These are phyloP conservation scores for Heliocybe sulcata DNA, from an alignment of 1,284 basidiomycete genomes.

Conservation along the genomic window DNA sequence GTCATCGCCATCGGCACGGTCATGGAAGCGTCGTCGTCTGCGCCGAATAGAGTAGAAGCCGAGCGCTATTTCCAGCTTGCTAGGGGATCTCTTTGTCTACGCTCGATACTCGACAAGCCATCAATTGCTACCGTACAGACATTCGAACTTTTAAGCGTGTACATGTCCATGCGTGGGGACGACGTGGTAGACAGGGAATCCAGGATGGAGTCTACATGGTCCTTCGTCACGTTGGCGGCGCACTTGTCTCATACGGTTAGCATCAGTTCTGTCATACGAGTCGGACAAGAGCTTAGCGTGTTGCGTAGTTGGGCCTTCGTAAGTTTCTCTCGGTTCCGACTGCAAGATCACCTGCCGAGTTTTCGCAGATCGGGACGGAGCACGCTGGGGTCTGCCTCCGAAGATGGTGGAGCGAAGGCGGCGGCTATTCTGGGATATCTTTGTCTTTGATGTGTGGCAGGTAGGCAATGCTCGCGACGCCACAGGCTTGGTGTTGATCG, in stretches of 20 bases:
- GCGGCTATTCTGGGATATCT: slow-evolving; percentile 68
- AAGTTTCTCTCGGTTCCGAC: slow-evolving; percentile 18
- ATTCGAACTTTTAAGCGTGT: slow-evolving; percentile 58
- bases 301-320: slow-evolving; percentile 56
- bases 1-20: slow-evolving; percentile 14
- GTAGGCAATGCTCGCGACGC: slow-evolving; percentile 21
- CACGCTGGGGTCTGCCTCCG: slow-evolving; percentile 51
- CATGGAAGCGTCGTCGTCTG: slow-evolving; percentile 16
- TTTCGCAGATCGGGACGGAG: slow-evolving; percentile 55
- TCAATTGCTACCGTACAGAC: slow-evolving; percentile 64
- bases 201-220: slow-evolving; percentile 56
- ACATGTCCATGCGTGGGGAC: slow-evolving; percentile 38
- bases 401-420: slow-evolving; percentile 61
- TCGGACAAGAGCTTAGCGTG: slow-evolving; percentile 4
- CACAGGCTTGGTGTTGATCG: not conserved
- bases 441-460: slow-evolving; percentile 64
- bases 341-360: slow-evolving; percentile 14
- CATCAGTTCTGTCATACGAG: slow-evolving; percentile 7
- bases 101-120: slow-evolving; percentile 61
- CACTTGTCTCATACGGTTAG: slow-evolving; percentile 62
- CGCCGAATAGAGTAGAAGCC: slow-evolving; percentile 42
- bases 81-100: slow-evolving; percentile 53
- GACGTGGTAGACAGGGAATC: slow-evolving; percentile 40
- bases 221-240: slow-evolving; percentile 49
- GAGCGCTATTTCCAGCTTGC: slow-evolving; percentile 48